Evolutionary conservation across 2,329 filamentous ascomycete species (phyloP).

Genomic region (Pyrenochaeta sp.): DNA sequence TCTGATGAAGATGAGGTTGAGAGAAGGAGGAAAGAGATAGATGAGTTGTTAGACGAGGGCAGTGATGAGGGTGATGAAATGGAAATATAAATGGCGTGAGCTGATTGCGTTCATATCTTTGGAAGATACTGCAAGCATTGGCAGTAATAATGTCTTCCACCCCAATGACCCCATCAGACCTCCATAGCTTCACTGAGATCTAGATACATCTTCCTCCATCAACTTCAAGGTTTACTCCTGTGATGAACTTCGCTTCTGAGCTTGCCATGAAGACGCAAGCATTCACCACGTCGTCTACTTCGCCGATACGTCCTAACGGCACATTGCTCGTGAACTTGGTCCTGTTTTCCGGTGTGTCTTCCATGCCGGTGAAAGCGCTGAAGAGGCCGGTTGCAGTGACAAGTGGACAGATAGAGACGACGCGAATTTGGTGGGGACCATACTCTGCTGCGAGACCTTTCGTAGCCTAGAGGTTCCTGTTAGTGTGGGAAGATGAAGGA

Average conservation of each 20-base stretch:
- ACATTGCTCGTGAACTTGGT: constrained; percentile 64
- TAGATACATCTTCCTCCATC: constrained; percentile 51
- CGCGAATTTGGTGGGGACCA: constrained; percentile 74
- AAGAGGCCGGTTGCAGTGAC: constrained; percentile 72
- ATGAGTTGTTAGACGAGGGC: constrained; percentile 28
- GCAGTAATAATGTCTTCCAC: too few species aligned
- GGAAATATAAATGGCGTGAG: not conserved
- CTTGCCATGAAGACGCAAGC: constrained; percentile 66
- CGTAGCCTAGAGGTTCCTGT: constrained; percentile 54
- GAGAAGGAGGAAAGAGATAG: constrained; percentile 24
- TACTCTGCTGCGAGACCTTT: constrained; percentile 77
- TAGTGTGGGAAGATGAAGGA: not conserved
- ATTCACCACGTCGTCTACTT: constrained; percentile 67
- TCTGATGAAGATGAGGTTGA: constrained; percentile 6
- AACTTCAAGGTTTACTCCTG: constrained; percentile 58
- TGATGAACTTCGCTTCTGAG: constrained; percentile 68
- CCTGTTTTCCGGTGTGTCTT: constrained; percentile 66
- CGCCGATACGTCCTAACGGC: constrained; percentile 67
- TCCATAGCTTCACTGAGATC: not conserved
- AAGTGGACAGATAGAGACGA: constrained; percentile 76
- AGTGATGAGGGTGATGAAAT: constrained; percentile 16
- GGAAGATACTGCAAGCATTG: not conserved
- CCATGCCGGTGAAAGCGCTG: constrained; percentile 66
- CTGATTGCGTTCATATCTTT: not conserved
- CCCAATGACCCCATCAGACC: too few species aligned